A percentile compares a stretch with the other conserved stretches of the same genome.
Evolutionary conservation across 495 filamentous ascomycete genomes (phyloP).

Genomic region (Viridothelium virens): DNA sequence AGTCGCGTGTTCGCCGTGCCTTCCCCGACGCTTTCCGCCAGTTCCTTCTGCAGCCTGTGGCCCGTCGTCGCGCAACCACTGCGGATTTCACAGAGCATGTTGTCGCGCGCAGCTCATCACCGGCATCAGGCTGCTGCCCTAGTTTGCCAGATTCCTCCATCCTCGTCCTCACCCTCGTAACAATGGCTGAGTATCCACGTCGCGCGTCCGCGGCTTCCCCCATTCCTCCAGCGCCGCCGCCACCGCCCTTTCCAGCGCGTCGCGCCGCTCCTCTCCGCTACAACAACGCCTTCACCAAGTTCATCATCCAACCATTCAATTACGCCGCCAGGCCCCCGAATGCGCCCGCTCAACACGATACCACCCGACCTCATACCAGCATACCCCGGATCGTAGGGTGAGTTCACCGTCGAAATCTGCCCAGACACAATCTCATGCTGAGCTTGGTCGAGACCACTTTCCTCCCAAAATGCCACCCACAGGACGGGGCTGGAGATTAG

Average conservation of each 20-base stretch:
- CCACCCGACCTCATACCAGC: conserved; percentile 21
- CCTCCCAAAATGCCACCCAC: conserved; percentile 63
- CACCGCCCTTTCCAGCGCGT: conserved; percentile 10
- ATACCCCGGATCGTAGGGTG: conserved; percentile 9
- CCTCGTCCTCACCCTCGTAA: background rate
- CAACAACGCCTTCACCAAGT: conserved; percentile 46
- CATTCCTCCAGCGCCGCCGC: conserved; percentile 35
- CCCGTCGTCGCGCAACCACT: too few relatives aligned
- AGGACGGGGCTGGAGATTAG: conserved; percentile 63
- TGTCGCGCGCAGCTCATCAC: too few relatives aligned
- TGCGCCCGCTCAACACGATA: conserved; percentile 41
- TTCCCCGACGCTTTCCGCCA: conserved; percentile 14
- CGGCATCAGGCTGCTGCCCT: background rate
- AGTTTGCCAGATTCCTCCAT: background rate
- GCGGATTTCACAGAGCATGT: too few relatives aligned
- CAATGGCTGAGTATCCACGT: background rate
- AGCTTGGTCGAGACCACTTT: conserved; percentile 44
- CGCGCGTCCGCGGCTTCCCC: conserved; percentile 12
- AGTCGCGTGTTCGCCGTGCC: too few relatives aligned
- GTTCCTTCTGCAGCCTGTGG: background rate
- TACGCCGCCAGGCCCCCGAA: conserved; percentile 46
- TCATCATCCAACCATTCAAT: conserved; percentile 49
- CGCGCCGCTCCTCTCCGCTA: conserved; percentile 32
- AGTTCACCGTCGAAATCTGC: background rate
- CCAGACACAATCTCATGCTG: conserved; percentile 16